Evolutionary conservation across 352 stramenopile genomes (phyloP), one percentile per base, ranked within the genome.

Genomic region (Globisporangium solare): DNA sequence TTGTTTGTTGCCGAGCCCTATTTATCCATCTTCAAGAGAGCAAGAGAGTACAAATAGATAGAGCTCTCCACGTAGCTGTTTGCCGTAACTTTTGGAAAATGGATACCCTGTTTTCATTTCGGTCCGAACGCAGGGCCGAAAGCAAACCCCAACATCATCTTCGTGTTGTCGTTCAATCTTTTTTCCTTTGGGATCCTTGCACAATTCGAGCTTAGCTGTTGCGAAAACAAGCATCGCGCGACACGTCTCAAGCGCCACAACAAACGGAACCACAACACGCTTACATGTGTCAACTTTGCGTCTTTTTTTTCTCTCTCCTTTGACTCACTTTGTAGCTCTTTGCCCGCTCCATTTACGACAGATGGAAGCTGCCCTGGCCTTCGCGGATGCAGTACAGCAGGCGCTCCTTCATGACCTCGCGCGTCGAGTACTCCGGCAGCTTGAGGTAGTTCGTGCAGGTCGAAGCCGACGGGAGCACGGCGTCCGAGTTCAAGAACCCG

Each of bases 401-500:
- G 11, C 83, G 80, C 39, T 64, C 53, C 56, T 77, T 72, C 73
- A 97, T 84, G 21, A 84, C 58, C 10, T 85, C 72, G 20, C 82
- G 77, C 37, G 79, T 86, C 27, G 79, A 94, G 64, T 97, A 97
- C 45, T 90, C 85, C n/a, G 88, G 88, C 22, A 97, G 69, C 69
- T 97, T 97, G 32, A 97, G 70, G 70, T 96, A 96, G 60, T 96
- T 94, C 31, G 86, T 90, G 63, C 87, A 97, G 48, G 88, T 97
- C 17, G 83, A 95, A 17, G 85, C 89, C 5, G 87, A 96, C 48
- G 88, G 87, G 35, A 91, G 58, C 61, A 91, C 67, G 1, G 74
- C 70, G 48, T 93, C 83, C 7, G 32, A 51, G n/a, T 31, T 24
- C 2, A 32, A 41, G 51, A 58, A 63, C 47, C 47, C 55, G 27